Evolutionary conservation across 352 stramenopile species (phyloP).

Genomic region (Pythium aquatile): DNA sequence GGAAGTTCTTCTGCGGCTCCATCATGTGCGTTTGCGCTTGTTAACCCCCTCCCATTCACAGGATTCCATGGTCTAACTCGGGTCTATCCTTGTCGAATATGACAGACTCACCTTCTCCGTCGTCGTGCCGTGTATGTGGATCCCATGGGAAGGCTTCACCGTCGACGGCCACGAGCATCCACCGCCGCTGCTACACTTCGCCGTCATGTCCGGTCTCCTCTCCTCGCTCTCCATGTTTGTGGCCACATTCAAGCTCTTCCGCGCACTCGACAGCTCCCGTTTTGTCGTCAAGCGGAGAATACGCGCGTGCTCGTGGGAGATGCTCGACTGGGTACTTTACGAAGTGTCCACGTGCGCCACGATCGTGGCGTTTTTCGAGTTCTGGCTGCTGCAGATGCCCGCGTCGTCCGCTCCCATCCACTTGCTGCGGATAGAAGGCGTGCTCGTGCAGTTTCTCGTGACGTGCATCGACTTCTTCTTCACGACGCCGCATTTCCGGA

Average conservation of each 20-base stretch:
- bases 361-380: slow-evolving; percentile 46
- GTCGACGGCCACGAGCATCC: slow-evolving; percentile 48
- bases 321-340: slow-evolving; percentile 66
- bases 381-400: slow-evolving; percentile 41
- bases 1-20: slow-evolving; percentile 56
- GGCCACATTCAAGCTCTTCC: slow-evolving; percentile 56
- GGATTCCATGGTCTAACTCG: no score
- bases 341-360: slow-evolving; percentile 50
- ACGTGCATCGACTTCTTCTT: slow-evolving; percentile 59
- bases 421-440: slow-evolving; percentile 30
- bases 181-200: slow-evolving; percentile 48
- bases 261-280: slow-evolving; percentile 53
- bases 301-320: slow-evolving; percentile 57
- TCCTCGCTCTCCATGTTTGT: slow-evolving; percentile 59
- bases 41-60: background rate
- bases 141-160: slow-evolving; percentile 49
- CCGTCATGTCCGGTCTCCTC: slow-evolving; percentile 42
- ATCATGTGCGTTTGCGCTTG: slow-evolving; percentile 37
- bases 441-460: slow-evolving; percentile 45
- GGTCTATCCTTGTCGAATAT: no score
- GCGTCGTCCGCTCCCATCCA: slow-evolving; percentile 7
- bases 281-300: slow-evolving; percentile 52
- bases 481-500: slow-evolving; percentile 55
- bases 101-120: slow-evolving; percentile 52
- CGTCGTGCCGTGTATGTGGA: slow-evolving; percentile 44